These are phyloP conservation scores for Xylariaceae sp. DNA, from an alignment of 2,329 filamentous ascomycete genomes.

Conservation along the genomic window DNA sequence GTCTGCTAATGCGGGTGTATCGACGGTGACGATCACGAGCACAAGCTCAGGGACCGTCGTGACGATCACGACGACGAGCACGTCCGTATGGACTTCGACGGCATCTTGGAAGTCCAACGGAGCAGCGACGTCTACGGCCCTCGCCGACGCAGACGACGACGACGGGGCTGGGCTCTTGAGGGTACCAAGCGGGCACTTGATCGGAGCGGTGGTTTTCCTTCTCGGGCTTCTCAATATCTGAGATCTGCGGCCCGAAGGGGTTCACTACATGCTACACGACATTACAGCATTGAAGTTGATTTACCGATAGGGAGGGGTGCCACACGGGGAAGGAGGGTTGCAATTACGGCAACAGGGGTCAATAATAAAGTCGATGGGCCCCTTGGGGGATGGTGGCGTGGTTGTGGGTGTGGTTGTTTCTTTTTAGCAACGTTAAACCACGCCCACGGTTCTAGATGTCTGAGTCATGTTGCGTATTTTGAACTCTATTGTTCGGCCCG, in stretches of 20 bases:
- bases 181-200: neutral
- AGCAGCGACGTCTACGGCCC: neutral
- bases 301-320: too few relatives aligned
- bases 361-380: too few relatives aligned
- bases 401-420: too few relatives aligned
- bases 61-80: slow-evolving; percentile 12
- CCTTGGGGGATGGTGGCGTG: too few relatives aligned
- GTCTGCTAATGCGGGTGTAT: neutral
- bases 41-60: neutral
- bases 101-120: slow-evolving; percentile 1
- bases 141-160: neutral
- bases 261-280: too few relatives aligned
- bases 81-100: slow-evolving; percentile 12
- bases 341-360: too few relatives aligned
- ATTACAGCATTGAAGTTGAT: too few relatives aligned
- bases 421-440: too few relatives aligned
- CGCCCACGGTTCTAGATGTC: too few relatives aligned
- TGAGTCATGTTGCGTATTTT: too few relatives aligned
- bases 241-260: neutral
- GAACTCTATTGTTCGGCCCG: too few relatives aligned
- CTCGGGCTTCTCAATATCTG: neutral
- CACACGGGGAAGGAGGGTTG: too few relatives aligned
- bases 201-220: neutral
- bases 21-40: neutral
- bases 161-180: neutral